Percentiles rank a stretch among this genome's conserved stretches.
Evolutionary conservation across 352 stramenopile species (phyloP).

Genomic region (Phytophthora sojae): DNA sequence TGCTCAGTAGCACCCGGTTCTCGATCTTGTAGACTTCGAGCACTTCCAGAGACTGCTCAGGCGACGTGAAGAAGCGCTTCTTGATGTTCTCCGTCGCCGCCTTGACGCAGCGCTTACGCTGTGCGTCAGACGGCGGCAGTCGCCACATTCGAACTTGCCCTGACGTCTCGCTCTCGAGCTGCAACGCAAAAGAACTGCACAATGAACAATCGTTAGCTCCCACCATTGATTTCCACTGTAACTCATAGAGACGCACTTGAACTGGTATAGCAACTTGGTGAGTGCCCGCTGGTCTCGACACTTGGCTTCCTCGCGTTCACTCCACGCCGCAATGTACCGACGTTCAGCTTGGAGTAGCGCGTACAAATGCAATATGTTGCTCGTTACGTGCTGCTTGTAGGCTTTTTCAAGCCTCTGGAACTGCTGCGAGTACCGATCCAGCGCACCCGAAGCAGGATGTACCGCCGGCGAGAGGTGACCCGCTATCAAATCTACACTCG

Average conservation of each 20-base stretch:
- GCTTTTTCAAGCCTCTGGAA: constrained; percentile 37
- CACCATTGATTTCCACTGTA: not conserved
- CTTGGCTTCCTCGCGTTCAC: constrained; percentile 26
- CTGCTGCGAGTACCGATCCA: constrained; percentile 36
- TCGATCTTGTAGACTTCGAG: constrained; percentile 86
- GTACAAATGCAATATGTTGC: constrained; percentile 50
- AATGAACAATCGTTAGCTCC: constrained; percentile 2
- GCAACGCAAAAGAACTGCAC: constrained; percentile 60
- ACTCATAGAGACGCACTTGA: constrained; percentile 45
- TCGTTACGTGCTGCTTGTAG: constrained; percentile 44
- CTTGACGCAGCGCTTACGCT: constrained; percentile 67
- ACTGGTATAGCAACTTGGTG: constrained; percentile 52
- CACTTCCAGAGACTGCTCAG: constrained; percentile 52
- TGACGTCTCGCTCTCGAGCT: constrained; percentile 72
- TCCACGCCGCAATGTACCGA: constrained; percentile 49
- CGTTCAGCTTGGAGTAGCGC: constrained; percentile 60
- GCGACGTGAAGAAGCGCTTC: constrained; percentile 47
- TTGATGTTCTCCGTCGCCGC: constrained; percentile 81
- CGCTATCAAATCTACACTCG: not conserved
- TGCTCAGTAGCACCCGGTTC: constrained; percentile 62
- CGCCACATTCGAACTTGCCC: constrained; percentile 61
- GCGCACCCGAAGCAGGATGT: constrained; percentile 1
- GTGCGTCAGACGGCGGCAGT: constrained; percentile 52
- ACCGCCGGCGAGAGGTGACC: constrained; percentile 6
- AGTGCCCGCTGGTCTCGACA: constrained; percentile 40